A percentile compares a stretch with the other conserved stretches of the same genome.
Evolutionary conservation across 176 grass and related monocot species (phyloP).

Genomic region (Aegilops sharonensis): DNA sequence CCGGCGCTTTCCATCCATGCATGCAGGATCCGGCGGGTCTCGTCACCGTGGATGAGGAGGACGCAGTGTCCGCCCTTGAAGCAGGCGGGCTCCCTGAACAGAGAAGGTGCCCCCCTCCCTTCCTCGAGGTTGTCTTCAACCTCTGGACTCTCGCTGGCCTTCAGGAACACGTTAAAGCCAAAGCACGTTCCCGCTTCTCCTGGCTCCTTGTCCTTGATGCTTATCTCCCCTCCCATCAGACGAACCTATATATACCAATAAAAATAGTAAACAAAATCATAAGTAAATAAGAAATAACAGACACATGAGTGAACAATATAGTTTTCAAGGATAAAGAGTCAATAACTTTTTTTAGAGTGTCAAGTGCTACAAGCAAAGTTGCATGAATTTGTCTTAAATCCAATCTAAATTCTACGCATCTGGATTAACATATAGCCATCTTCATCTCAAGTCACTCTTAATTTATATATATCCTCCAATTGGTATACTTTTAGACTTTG

Average conservation of each 20-base stretch:
- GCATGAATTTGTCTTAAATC: not conserved
- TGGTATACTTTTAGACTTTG: too few species aligned
- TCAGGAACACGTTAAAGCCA: slow-evolving; percentile 69
- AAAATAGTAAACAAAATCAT: not conserved
- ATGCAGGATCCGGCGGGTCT: slow-evolving; percentile 58
- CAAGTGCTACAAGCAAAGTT: not conserved
- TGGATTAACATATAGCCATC: too few species aligned
- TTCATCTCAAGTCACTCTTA: too few species aligned
- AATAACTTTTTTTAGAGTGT: not conserved
- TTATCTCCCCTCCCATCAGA: slow-evolving; percentile 86
- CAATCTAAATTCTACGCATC: too few species aligned
- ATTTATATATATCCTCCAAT: too few species aligned
- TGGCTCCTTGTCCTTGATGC: slow-evolving; percentile 60
- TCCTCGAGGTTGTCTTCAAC: slow-evolving; percentile 20
- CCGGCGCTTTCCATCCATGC: slow-evolving; percentile 71
- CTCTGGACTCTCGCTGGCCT: slow-evolving; percentile 18
- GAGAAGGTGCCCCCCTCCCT: not conserved
- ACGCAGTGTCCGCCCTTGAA: slow-evolving; percentile 54
- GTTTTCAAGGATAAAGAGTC: not conserved
- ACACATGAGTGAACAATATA: too few species aligned
- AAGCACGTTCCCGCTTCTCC: slow-evolving; percentile 69
- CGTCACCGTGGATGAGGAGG: slow-evolving; percentile 54
- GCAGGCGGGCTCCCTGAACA: slow-evolving; percentile 22
- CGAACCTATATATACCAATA: slow-evolving; percentile 44
- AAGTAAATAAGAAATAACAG: not conserved